Conservation (phyloP, 306 rosid species). For the Neltuma alba region DNA sequence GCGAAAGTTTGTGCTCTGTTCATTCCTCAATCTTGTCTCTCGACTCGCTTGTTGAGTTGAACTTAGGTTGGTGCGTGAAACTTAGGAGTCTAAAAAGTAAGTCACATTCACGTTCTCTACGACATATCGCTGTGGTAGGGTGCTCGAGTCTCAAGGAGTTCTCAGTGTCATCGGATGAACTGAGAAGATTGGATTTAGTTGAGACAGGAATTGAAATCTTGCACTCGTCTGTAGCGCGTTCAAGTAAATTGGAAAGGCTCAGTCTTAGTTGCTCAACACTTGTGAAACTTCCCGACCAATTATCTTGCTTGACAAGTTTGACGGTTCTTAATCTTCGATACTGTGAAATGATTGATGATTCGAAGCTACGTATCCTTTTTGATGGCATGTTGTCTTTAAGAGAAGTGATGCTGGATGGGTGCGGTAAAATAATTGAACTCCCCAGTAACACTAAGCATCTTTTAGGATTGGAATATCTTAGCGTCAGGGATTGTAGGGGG, state of each 20-base stretch:
- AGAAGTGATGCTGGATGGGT: neutral
- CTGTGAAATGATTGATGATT: neutral
- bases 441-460: slow-evolving; percentile 5
- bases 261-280: neutral
- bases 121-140: neutral
- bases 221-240: neutral
- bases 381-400: neutral
- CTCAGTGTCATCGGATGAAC: neutral
- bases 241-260: neutral
- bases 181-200: neutral
- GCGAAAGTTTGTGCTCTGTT: slow-evolving; percentile 9
- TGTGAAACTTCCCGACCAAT: neutral
- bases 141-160: slow-evolving; percentile 4
- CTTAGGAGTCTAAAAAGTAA: neutral
- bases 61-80: neutral
- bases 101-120: neutral
- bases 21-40: slow-evolving; percentile 22
- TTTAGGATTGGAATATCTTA: neutral
- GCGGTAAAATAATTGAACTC: neutral
- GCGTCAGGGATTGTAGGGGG: rapidly evolving
- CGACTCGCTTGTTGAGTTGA: neutral
- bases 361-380: neutral
- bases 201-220: neutral
- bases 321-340: neutral
- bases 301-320: neutral